Evolutionary conservation across 176 grass and related monocot species (phyloP).

Genomic region (Microstegium vimineum): DNA sequence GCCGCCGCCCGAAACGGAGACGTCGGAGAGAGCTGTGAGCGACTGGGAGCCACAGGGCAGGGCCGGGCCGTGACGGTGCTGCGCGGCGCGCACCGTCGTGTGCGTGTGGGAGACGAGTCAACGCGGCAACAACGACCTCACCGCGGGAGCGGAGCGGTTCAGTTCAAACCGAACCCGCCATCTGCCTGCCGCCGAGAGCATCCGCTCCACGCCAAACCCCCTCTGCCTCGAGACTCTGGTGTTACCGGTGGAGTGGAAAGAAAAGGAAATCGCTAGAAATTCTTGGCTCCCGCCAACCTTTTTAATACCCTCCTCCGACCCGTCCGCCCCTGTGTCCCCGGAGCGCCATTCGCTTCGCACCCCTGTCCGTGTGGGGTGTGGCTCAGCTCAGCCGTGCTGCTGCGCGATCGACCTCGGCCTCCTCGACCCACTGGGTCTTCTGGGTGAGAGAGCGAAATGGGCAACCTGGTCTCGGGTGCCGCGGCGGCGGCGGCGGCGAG

Average conservation of each 20-base stretch:
- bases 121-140: slow-evolving; percentile 41
- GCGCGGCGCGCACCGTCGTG: not conserved
- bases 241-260: not conserved
- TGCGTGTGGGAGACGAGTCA: slow-evolving; percentile 27
- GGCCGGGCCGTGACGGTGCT: not conserved
- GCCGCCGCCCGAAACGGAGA: not conserved
- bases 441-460: slow-evolving; percentile 29
- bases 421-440: too few relatives aligned
- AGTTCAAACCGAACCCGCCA: slow-evolving; percentile 52
- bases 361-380: not conserved
- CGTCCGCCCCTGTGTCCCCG: not conserved
- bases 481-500: slow-evolving; percentile 7
- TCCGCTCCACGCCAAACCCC: slow-evolving; percentile 35
- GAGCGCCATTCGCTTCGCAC: slow-evolving; percentile 18
- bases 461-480: slow-evolving; percentile 51
- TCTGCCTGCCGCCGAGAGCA: not conserved
- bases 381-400: not conserved
- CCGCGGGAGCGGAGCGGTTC: slow-evolving; percentile 16
- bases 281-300: slow-evolving; percentile 20
- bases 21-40: not conserved
- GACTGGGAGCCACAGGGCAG: not conserved
- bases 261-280: not conserved
- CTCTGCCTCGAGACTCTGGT: not conserved
- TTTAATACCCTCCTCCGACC: slow-evolving; percentile 30
- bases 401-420: not conserved